Conservation (phyloP, 805 yeast species). For the Yamadazyma sp. region DNA sequence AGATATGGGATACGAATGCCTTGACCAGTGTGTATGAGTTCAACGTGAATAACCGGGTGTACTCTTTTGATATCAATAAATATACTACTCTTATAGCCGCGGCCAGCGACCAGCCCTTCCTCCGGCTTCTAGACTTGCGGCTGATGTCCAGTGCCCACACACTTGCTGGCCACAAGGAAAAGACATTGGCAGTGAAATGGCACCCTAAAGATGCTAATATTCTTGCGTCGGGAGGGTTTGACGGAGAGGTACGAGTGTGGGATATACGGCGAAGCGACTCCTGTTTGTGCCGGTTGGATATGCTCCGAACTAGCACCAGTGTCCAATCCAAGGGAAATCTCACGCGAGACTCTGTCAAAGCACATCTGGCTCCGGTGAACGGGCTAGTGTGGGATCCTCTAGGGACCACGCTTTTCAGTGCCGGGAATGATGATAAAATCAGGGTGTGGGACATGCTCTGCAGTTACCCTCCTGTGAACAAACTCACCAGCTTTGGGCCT, state of each 20-base stretch:
- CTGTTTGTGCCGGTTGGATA: constrained; percentile 63
- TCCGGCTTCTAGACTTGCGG: constrained; percentile 70
- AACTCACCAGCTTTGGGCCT: constrained; percentile 75
- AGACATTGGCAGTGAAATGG: constrained; percentile 66
- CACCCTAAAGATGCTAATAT: constrained; percentile 62
- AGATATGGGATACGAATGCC: constrained; percentile 76
- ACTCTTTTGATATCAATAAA: constrained; percentile 56
- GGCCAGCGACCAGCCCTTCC: constrained; percentile 68
- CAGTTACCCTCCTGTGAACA: constrained; percentile 49
- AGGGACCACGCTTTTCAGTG: constrained; percentile 62
- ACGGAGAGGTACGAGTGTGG: constrained; percentile 83
- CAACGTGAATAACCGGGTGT: constrained; percentile 59
- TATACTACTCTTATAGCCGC: constrained; percentile 62
- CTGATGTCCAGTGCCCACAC: constrained; percentile 74
- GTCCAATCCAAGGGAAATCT: constrained; percentile 22
- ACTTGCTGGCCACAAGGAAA: constrained; percentile 59
- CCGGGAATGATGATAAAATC: constrained; percentile 80
- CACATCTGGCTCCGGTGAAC: constrained; percentile 78
- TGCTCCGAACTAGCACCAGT: constrained; percentile 41
- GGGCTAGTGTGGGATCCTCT: constrained; percentile 71
- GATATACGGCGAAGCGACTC: constrained; percentile 72
- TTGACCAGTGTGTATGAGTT: constrained; percentile 68
- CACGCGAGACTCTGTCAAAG: constrained; percentile 44
- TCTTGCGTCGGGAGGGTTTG: constrained; percentile 77
- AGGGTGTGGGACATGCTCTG: constrained; percentile 70